A percentile compares a stretch with the other conserved stretches of the same genome.
Conservation (phyloP, 495 filamentous ascomycete genomes). For the Xylaria sp. region DNA sequence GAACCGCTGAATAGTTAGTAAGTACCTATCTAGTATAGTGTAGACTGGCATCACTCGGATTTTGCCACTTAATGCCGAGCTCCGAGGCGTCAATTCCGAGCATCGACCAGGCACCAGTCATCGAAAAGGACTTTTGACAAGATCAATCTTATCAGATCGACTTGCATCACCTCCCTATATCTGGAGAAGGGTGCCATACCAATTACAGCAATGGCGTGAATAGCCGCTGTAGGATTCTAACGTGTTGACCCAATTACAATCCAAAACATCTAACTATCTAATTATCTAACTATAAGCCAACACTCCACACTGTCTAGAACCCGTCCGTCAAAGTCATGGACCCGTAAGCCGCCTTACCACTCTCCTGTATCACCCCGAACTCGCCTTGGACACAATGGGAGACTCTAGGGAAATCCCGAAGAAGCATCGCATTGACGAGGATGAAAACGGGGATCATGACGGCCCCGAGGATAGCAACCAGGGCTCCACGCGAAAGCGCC, state of each 20-base stretch:
- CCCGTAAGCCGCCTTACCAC: neutral
- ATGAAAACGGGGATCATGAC: conserved; percentile 34
- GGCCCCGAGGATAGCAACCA: conserved; percentile 37
- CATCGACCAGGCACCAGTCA: conserved; percentile 5
- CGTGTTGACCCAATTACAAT: neutral
- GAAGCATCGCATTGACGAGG: conserved; percentile 32
- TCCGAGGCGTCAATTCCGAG: conserved; percentile 22
- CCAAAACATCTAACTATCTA: no score
- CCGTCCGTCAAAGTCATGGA: neutral
- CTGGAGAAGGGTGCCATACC: neutral
- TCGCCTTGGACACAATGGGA: conserved; percentile 16
- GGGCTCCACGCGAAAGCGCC: conserved; percentile 53
- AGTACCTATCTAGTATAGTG: no score
- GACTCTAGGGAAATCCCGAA: conserved; percentile 6
- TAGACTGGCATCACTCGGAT: conserved; percentile 1
- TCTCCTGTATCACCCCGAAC: neutral
- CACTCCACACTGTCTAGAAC: neutral
- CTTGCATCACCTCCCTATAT: conserved; percentile 9
- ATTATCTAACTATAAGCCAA: neutral
- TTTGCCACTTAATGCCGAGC: conserved; percentile 19
- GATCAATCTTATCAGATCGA: conserved; percentile 23
- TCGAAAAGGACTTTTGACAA: neutral
- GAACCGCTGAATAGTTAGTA: no score
- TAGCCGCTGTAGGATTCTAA: neutral
- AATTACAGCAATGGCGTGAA: conserved; percentile 1